Conservation (phyloP, 2,329 filamentous ascomycete species). For the Beauveria sp. region DNA sequence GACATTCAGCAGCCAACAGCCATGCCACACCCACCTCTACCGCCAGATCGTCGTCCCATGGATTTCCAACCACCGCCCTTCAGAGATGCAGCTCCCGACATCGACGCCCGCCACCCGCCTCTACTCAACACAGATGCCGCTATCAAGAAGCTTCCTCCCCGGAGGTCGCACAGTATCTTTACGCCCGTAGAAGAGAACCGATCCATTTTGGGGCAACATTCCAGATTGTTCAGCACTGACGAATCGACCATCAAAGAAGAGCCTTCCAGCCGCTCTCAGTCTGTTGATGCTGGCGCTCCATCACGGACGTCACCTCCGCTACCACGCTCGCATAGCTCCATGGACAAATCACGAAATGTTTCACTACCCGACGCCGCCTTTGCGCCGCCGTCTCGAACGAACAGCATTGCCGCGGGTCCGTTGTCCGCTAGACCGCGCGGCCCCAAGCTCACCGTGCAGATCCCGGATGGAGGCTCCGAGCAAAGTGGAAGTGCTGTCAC, state of each 20-base stretch:
- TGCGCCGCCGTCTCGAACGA: constrained; percentile 68
- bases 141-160: constrained; percentile 60
- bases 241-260: constrained; percentile 34
- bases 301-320: constrained; percentile 49
- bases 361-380: constrained; percentile 58
- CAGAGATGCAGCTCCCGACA: constrained; percentile 41
- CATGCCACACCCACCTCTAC: constrained; percentile 14
- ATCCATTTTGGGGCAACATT: constrained; percentile 80
- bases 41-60: constrained; percentile 33
- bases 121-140: constrained; percentile 42
- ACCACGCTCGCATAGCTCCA: constrained; percentile 37
- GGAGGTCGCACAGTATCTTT: constrained; percentile 88
- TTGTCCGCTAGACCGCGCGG: constrained; percentile 58
- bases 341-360: constrained; percentile 44
- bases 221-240: constrained; percentile 58
- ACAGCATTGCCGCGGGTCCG: constrained; percentile 56
- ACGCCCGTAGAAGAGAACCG: constrained; percentile 92
- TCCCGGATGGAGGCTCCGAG: constrained; percentile 85
- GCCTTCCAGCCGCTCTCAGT: constrained; percentile 47
- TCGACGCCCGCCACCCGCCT: constrained; percentile 37
- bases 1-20: constrained; percentile 16
- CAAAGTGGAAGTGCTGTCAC: constrained; percentile 63
- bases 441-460: constrained; percentile 85
- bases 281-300: constrained; percentile 52
- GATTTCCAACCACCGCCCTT: constrained; percentile 47